Conservation (phyloP, 371 early-diverging fungal species). For the Mucor velutinosus region DNA sequence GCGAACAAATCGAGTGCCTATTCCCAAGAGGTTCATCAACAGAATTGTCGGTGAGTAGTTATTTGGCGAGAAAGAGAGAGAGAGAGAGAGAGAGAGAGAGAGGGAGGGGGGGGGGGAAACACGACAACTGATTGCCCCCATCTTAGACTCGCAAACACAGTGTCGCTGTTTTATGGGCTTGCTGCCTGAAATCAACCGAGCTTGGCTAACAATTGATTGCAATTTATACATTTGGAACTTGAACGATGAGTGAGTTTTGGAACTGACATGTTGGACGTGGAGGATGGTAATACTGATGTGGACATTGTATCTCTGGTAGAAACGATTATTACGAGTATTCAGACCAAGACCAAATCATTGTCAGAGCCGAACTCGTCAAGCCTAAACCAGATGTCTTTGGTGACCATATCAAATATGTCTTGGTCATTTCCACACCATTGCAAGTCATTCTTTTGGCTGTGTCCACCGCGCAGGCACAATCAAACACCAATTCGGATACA, state of each 20-base stretch:
- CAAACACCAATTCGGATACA: conserved; percentile 13
- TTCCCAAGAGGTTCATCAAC: conserved; percentile 73
- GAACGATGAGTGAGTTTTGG: conserved; percentile 47
- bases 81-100: too few species aligned
- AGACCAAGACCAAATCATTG: conserved; percentile 88
- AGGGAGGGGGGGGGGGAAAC: too few species aligned
- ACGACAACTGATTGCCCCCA: background rate
- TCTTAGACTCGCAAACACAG: conserved; percentile 43
- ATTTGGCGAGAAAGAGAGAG: too few species aligned
- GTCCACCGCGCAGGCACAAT: background rate
- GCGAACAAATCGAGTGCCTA: conserved; percentile 51
- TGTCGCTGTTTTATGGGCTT: conserved; percentile 85
- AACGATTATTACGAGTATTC: conserved; percentile 72
- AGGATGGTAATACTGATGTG: too few species aligned
- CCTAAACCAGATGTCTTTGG: conserved; percentile 77
- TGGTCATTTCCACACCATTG: conserved; percentile 85
- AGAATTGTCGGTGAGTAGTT: conserved; percentile 67
- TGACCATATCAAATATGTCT: conserved; percentile 72
- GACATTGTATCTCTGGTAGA: conserved; percentile 16
- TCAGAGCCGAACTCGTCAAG: conserved; percentile 74
- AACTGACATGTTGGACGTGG: too few species aligned
- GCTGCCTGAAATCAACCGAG: conserved; percentile 76
- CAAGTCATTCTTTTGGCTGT: conserved; percentile 76
- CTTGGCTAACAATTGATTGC: conserved; percentile 84
- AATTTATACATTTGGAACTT: conserved; percentile 83